Conservation (phyloP, 345 rosid genomes). For the Camelina laxa region DNA sequence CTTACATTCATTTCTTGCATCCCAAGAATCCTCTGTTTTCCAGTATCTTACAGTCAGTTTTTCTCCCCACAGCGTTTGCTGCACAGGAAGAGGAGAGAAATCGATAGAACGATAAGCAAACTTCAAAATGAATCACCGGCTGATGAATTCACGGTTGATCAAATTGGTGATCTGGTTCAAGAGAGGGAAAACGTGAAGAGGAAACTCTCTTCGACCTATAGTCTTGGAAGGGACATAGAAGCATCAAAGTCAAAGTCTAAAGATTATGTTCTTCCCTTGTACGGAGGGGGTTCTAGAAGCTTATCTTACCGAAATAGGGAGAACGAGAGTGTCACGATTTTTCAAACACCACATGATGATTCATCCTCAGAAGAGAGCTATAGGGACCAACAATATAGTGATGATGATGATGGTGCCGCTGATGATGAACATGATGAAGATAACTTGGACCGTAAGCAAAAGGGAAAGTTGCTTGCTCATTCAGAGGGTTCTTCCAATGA, state of each 20-base stretch:
- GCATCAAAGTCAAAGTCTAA: slow-evolving; percentile 35
- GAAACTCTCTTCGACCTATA: slow-evolving; percentile 81
- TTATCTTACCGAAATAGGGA: slow-evolving; percentile 54
- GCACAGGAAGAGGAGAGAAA: slow-evolving; percentile 68
- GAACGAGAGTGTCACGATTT: slow-evolving; percentile 53
- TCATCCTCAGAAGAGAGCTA: slow-evolving; percentile 50
- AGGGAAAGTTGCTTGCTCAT: slow-evolving; percentile 25
- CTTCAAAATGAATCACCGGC: slow-evolving; percentile 58
- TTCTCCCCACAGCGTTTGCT: slow-evolving; percentile 61
- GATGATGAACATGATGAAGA: slow-evolving; percentile 37
- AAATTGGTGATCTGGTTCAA: slow-evolving; percentile 56
- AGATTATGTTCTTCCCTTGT: slow-evolving; percentile 57
- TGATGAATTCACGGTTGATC: slow-evolving; percentile 49
- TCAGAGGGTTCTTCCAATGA: slow-evolving; percentile 35
- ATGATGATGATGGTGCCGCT: slow-evolving; percentile 26
- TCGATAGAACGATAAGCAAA: slow-evolving; percentile 59
- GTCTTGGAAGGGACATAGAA: slow-evolving; percentile 69
- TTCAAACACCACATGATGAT: slow-evolving; percentile 50
- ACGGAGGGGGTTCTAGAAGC: slow-evolving; percentile 55
- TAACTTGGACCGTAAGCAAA: slow-evolving; percentile 25
- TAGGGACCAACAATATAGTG: slow-evolving; percentile 11
- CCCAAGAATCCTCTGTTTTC: slow-evolving; percentile 16
- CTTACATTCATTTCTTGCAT: neutral
- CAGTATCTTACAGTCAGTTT: neutral
- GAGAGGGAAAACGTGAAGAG: slow-evolving; percentile 59